These are phyloP conservation scores for Claviceps maximensis DNA, from an alignment of 2,329 filamentous ascomycete genomes.

Conservation along the genomic window DNA sequence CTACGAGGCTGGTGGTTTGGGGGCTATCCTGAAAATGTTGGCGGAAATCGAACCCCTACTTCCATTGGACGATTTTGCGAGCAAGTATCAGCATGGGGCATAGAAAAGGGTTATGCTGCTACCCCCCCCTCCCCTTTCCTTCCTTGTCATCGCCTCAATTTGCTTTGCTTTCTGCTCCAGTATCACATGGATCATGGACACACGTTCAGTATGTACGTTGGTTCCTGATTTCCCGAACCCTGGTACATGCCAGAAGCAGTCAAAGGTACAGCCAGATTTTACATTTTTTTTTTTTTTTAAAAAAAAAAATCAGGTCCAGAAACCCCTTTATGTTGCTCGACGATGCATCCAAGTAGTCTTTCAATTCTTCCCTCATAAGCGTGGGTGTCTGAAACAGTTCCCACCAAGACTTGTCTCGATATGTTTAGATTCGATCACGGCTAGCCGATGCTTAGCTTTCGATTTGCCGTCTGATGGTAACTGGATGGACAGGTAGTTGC, in stretches of 20 bases:
- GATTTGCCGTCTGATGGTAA: background rate
- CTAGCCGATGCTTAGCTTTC: background rate
- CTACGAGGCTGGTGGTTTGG: background rate
- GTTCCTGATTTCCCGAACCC: background rate
- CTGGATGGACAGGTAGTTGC: background rate
- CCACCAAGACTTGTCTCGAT: background rate
- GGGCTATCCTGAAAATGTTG: background rate
- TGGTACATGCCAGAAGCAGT: background rate
- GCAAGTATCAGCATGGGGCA: background rate
- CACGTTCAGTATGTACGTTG: background rate
- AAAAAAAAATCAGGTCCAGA: too few species aligned
- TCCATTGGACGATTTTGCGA: background rate
- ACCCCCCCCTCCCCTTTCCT: background rate
- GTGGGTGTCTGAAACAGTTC: background rate
- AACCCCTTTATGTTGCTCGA: too few species aligned
- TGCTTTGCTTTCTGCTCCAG: background rate
- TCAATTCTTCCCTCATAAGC: background rate
- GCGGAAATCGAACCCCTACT: background rate
- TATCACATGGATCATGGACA: background rate
- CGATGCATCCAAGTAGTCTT: too few species aligned
- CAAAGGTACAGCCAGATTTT: background rate
- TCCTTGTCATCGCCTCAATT: background rate
- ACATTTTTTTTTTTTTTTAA: background rate
- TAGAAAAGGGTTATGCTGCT: background rate
- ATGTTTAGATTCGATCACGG: background rate